Percentiles rank a stretch among this genome's conserved stretches.
phyloP scores from a whole-genome alignment of 345 rosid species.

The Ceriops zippeliana region DNA sequence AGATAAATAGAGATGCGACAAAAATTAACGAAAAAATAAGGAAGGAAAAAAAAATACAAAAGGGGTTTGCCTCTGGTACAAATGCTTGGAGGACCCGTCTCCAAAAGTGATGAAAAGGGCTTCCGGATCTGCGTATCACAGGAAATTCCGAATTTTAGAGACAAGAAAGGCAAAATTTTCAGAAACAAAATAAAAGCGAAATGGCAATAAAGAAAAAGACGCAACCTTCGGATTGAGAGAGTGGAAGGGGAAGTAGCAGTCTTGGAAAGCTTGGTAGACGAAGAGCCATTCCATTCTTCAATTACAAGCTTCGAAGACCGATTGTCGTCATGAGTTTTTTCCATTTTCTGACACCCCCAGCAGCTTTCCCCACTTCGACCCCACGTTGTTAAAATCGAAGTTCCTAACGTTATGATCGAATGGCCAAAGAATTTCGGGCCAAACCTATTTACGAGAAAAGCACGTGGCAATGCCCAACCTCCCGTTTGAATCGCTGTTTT shows the following conservation, averaged over 20 bases:
- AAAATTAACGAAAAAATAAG: background rate
- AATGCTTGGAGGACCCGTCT: conserved; percentile 82
- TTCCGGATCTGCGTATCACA: conserved; percentile 40
- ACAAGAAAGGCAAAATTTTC: conserved; percentile 6
- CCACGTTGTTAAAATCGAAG: background rate
- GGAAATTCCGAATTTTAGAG: background rate
- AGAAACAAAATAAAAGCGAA: background rate
- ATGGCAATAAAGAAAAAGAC: conserved; percentile 16
- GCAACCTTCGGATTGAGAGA: conserved; percentile 56
- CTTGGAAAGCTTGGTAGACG: conserved; percentile 65
- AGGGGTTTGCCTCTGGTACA: conserved; percentile 70
- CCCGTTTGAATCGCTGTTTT: too few relatives aligned
- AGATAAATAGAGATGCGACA: background rate
- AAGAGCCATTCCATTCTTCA: conserved; percentile 83
- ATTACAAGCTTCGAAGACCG: conserved; percentile 19
- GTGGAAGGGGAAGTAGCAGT: conserved; percentile 66
- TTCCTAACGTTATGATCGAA: too few relatives aligned
- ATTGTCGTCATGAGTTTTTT: background rate
- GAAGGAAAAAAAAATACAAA: background rate
- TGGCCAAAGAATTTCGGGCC: too few relatives aligned
- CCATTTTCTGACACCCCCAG: conserved; percentile 9
- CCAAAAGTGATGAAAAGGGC: conserved; percentile 69
- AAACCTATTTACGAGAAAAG: too few relatives aligned
- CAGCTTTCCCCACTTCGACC: background rate
- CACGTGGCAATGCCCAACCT: too few relatives aligned